A percentile compares a stretch with the other conserved stretches of the same genome.
Evolutionary conservation across 1,284 basidiomycete species (phyloP).

Genomic region (Cutaneotrichosporon sp.): DNA sequence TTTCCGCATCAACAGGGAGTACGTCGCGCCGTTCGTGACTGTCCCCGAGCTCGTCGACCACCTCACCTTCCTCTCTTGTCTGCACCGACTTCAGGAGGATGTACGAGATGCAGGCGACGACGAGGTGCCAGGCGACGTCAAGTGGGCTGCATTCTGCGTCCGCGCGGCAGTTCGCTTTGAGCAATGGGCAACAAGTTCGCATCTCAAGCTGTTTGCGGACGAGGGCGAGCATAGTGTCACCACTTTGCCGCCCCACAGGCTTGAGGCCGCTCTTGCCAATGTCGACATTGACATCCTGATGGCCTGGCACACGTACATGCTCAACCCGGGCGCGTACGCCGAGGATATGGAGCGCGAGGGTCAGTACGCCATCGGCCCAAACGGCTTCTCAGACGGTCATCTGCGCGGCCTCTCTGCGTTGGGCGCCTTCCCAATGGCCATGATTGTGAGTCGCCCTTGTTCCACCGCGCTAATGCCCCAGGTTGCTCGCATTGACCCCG

Average conservation of each 20-base stretch:
- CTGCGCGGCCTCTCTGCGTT: constrained; percentile 8
- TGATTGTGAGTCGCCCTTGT: constrained; percentile 12
- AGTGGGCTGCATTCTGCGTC: constrained; percentile 21
- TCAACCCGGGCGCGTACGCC: constrained; percentile 30
- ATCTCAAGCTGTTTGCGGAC: not conserved
- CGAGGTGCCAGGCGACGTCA: constrained; percentile 10
- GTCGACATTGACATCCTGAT: constrained; percentile 28
- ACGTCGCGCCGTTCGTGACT: constrained; percentile 11
- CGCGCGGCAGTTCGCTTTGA: constrained; percentile 14
- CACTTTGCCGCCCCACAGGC: not conserved
- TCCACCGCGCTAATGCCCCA: not conserved
- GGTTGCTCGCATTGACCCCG: constrained; percentile 9
- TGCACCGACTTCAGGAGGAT: constrained; percentile 18
- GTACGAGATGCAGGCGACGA: constrained; percentile 7
- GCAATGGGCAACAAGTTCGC: constrained; percentile 6
- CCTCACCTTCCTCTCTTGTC: constrained; percentile 22
- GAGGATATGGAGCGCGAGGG: constrained; percentile 18
- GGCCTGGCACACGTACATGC: constrained; percentile 37
- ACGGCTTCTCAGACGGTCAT: not conserved
- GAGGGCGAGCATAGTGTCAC: no score
- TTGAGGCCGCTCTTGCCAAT: constrained; percentile 1
- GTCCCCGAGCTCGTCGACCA: constrained; percentile 24
- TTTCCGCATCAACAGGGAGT: constrained; percentile 13
- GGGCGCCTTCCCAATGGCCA: constrained; percentile 16
- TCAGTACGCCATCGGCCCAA: no score